A percentile compares a stretch with the other conserved stretches of the same genome.
Conservation (phyloP, 2,329 filamentous ascomycete genomes). For the Trichophyton rubrum region DNA sequence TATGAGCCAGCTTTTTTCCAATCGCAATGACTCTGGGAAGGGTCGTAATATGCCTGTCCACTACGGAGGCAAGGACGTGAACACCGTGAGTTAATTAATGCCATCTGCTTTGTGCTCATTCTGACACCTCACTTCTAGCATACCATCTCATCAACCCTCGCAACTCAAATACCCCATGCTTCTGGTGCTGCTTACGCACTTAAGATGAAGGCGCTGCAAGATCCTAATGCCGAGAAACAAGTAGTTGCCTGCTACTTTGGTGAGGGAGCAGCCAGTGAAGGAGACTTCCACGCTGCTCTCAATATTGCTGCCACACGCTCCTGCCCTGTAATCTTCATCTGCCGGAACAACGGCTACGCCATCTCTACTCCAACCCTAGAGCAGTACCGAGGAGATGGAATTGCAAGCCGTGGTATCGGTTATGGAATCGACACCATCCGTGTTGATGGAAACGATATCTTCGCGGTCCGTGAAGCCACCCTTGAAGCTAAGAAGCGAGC, state of each 20-base stretch:
- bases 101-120: background rate
- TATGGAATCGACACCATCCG: constrained; percentile 92
- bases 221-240: constrained; percentile 53
- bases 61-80: constrained; percentile 72
- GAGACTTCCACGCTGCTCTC: constrained; percentile 80
- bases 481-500: constrained; percentile 65
- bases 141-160: constrained; percentile 73
- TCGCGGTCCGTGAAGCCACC: constrained; percentile 72
- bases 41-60: constrained; percentile 97
- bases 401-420: constrained; percentile 71
- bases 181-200: constrained; percentile 77
- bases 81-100: constrained; percentile 51
- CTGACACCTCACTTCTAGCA: constrained; percentile 39
- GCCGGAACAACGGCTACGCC: constrained; percentile 84
- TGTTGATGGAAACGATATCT: constrained; percentile 89
- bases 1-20: constrained; percentile 91
- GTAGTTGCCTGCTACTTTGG: constrained; percentile 80
- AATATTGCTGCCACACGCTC: constrained; percentile 82
- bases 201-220: constrained; percentile 63
- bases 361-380: constrained; percentile 83
- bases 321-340: constrained; percentile 82
- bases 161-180: constrained; percentile 81
- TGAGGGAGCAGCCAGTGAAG: constrained; percentile 79
- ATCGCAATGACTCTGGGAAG: constrained; percentile 62
- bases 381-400: constrained; percentile 83